Conservation (phyloP, 345 rosid species). For the Noccaea bulbosa region DNA sequence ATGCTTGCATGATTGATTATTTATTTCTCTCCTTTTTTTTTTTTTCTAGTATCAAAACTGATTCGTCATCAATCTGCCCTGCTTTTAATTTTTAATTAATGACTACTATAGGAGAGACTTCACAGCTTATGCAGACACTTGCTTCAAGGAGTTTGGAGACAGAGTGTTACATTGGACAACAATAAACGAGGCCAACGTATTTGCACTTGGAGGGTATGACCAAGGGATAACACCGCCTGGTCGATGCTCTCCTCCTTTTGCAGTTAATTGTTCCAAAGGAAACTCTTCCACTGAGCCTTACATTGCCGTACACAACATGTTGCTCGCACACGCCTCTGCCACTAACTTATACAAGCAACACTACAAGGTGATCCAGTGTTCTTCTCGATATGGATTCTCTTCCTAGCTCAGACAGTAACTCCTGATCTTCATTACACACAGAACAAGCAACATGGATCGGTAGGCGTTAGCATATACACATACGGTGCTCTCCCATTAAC, state of each 20-base stretch:
- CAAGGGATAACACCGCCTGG: constrained; percentile 78
- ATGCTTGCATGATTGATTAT: constrained; percentile 23
- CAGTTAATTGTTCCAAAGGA: constrained; percentile 61
- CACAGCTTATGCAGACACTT: constrained; percentile 45
- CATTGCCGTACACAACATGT: constrained; percentile 67
- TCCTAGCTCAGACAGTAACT: not conserved
- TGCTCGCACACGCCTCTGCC: constrained; percentile 69
- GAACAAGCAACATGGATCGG: constrained; percentile 65
- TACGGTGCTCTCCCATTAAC: constrained; percentile 65
- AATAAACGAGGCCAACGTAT: constrained; percentile 76
- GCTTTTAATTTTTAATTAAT: constrained; percentile 14
- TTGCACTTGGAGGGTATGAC: constrained; percentile 82
- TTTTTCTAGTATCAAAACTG: constrained; percentile 2
- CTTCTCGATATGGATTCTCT: constrained; percentile 2
- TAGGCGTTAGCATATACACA: constrained; percentile 70
- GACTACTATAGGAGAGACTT: constrained; percentile 64
- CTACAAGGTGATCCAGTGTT: constrained; percentile 59
- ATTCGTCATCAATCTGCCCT: constrained; percentile 1
- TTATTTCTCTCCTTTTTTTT: constrained; percentile 10
- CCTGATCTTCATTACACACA: constrained; percentile 42
- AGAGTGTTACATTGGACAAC: constrained; percentile 87
- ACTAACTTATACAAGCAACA: constrained; percentile 67
- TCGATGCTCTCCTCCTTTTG: constrained; percentile 74
- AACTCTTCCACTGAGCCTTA: constrained; percentile 85
- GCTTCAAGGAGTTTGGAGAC: constrained; percentile 78